Base-by-base conservation (phyloP, 2,329 filamentous ascomycete species). In the Curvularia lunata region DNA sequence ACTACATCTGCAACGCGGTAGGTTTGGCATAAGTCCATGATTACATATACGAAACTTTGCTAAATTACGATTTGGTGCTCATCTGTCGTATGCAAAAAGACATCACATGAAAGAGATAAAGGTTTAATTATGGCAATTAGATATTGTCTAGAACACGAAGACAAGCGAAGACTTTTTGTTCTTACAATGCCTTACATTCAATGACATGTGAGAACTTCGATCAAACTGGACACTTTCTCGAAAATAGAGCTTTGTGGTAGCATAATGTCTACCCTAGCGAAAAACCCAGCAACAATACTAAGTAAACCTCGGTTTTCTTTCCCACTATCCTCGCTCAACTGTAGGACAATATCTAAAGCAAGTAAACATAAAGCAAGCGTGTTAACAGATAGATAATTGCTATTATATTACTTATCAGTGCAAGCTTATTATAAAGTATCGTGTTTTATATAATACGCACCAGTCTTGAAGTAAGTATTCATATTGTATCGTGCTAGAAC, bases 141-240 rank as follows among this genome's bases (percentile, higher is more conserved):
- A n/a, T n/a, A n/a, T n/a, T n/a, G n/a, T n/a, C n/a, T n/a, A n/a
- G n/a, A n/a, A n/a, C n/a, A n/a, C n/a, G n/a, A n/a, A n/a, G n/a
- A n/a, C n/a, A n/a, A n/a, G n/a, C n/a, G n/a, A n/a, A n/a, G n/a
- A n/a, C n/a, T n/a, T n/a, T n/a, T n/a, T n/a, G n/a, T n/a, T n/a
- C n/a, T n/a, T n/a, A n/a, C n/a, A n/a, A n/a, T n/a, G n/a, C n/a
- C n/a, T n/a, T n/a, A n/a, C n/a, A n/a, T n/a, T n/a, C n/a, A n/a
- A n/a, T n/a, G n/a, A n/a, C n/a, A n/a, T n/a, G 34, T 46, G 43
- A 46, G 19, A 4, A 46, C 5, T 10, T 21, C 7, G 49, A 49
- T 18, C 37, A 48, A 9, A 51, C 30, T 32, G 47, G 48, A 25
- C 16, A 52, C 48, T 19, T 52, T 38, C 18, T 13, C 38, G 5